phyloP scores from a whole-genome alignment of 2,329 filamentous ascomycete genomes.

The Cladophialophora carrionii region DNA sequence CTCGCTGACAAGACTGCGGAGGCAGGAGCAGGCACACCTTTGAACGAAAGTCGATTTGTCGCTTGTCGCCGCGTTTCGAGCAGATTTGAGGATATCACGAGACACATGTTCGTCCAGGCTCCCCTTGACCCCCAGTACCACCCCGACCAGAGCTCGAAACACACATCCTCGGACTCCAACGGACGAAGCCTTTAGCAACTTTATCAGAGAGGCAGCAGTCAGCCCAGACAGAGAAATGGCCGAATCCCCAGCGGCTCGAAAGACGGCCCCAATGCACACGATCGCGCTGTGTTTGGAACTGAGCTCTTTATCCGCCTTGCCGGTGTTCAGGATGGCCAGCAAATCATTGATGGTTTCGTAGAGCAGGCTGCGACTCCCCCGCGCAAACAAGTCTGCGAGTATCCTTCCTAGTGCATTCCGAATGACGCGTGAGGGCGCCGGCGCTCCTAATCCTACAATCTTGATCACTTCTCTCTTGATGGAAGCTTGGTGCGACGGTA shows the following conservation, averaged over 20 bases:
- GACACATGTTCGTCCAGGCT: constrained; percentile 82
- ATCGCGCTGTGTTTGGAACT: constrained; percentile 84
- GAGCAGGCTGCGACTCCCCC: constrained; percentile 85
- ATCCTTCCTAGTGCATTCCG: constrained; percentile 86
- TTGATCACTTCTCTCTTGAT: constrained; percentile 94
- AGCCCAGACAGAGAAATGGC: constrained; percentile 80
- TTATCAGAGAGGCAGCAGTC: constrained; percentile 71
- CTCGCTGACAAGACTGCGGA: constrained; percentile 71
- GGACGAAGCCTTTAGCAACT: constrained; percentile 79
- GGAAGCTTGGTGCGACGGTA: constrained; percentile 85
- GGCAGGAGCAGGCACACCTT: constrained; percentile 74
- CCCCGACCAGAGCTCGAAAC: constrained; percentile 74
- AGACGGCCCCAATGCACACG: constrained; percentile 84
- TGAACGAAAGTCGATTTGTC: constrained; percentile 87
- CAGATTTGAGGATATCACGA: constrained; percentile 93
- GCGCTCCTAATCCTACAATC: constrained; percentile 79
- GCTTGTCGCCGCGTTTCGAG: constrained; percentile 70
- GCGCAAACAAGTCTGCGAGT: constrained; percentile 77
- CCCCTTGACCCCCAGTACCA: constrained; percentile 72
- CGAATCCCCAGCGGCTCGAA: constrained; percentile 90
- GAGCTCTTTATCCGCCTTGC: constrained; percentile 77
- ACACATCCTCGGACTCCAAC: constrained; percentile 79
- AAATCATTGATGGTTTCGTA: constrained; percentile 95
- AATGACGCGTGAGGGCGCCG: constrained; percentile 83
- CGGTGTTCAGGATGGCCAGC: constrained; percentile 69